Percentiles rank a stretch among this genome's conserved stretches.
Conservation (phyloP, 345 rosid species). For the Melaleuca alternifolia region DNA sequence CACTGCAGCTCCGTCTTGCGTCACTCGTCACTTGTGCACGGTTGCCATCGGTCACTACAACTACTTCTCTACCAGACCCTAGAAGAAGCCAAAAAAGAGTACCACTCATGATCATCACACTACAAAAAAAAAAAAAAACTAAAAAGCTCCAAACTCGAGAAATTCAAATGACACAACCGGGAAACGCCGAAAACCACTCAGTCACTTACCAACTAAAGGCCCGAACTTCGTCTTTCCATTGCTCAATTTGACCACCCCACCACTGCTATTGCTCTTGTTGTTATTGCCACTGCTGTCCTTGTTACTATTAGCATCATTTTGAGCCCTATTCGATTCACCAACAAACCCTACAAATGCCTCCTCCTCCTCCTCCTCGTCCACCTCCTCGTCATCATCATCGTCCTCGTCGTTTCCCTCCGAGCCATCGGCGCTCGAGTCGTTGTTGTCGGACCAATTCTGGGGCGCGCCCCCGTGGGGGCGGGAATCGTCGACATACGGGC, state of each 20-base stretch:
- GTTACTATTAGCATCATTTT: neutral
- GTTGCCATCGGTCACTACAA: slow-evolving; percentile 33
- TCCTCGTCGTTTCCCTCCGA: slow-evolving; percentile 44
- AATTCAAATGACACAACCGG: neutral
- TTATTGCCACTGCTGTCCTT: neutral
- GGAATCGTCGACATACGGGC: neutral
- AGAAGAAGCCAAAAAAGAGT: neutral
- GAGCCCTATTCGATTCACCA: neutral
- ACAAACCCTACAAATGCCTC: neutral
- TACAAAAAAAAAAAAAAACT: neutral
- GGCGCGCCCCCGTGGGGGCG: slow-evolving; percentile 6
- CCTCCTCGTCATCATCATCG: slow-evolving; percentile 29
- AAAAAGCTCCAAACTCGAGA: neutral
- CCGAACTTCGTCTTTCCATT: neutral
- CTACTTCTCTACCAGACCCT: slow-evolving; percentile 18
- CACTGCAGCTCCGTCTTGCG: neutral
- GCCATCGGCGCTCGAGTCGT: slow-evolving; percentile 16
- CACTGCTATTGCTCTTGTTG: neutral
- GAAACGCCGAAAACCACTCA: neutral
- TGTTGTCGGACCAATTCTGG: slow-evolving; percentile 18
- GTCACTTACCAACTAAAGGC: neutral
- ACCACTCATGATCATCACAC: neutral
- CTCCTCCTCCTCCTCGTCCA: slow-evolving; percentile 2
- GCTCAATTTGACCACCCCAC: neutral
- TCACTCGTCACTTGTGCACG: slow-evolving; percentile 11